These are phyloP conservation scores for Omphalea diandra DNA, from an alignment of 441 rosid species.

Conservation along the genomic window DNA sequence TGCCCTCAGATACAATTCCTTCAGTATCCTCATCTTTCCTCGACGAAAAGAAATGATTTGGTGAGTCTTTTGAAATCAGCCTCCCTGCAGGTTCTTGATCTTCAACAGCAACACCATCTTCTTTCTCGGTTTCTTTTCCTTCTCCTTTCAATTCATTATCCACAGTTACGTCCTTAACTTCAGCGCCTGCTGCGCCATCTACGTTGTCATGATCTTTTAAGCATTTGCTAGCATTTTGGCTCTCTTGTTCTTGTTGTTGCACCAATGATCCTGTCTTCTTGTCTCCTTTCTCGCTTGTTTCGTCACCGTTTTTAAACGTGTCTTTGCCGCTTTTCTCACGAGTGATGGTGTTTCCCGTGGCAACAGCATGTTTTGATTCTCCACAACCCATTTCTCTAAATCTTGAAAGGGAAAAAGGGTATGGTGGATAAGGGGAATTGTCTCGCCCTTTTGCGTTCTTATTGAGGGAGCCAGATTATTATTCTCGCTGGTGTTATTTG, in stretches of 20 bases:
- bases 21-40: slow-evolving; percentile 39
- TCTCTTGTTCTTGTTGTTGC: no score
- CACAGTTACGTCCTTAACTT: slow-evolving; percentile 19
- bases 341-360: slow-evolving; percentile 44
- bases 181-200: slow-evolving; percentile 2
- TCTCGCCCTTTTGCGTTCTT: slow-evolving; percentile 5
- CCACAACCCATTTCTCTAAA: slow-evolving; percentile 56
- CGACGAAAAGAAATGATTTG: slow-evolving; percentile 30
- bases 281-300: neutral
- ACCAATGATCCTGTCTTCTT: neutral
- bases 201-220: neutral
- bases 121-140: neutral
- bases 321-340: slow-evolving; percentile 29
- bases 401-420: neutral
- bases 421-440: neutral
- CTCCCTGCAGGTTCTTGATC: slow-evolving; percentile 17
- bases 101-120: slow-evolving; percentile 1
- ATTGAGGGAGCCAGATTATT: neutral
- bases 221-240: neutral
- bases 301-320: slow-evolving; percentile 6
- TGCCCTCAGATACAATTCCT: slow-evolving; percentile 23
- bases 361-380: slow-evolving; percentile 73
- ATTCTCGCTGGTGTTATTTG: neutral
- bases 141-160: slow-evolving; percentile 21
- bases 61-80: slow-evolving; percentile 27